Percentiles rank a stretch among this genome's conserved stretches.
Conservation (phyloP, 306 rosid genomes). For the Prunus mongolica region DNA sequence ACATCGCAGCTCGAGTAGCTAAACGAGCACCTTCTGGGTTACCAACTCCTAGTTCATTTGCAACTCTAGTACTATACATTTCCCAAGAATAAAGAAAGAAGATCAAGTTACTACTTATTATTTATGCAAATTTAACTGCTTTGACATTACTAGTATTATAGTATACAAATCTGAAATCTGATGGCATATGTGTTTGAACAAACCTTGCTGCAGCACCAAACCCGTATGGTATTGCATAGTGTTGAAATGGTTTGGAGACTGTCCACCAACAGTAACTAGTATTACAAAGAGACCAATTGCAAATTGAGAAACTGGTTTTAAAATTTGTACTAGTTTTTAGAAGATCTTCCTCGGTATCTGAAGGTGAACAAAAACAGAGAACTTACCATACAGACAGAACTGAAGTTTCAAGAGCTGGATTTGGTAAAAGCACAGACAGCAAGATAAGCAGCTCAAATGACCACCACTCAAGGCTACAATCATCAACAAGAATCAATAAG, state of each 20-base stretch:
- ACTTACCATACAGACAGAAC: constrained; percentile 46
- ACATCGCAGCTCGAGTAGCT: constrained; percentile 38
- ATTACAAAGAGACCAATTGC: too few relatives aligned
- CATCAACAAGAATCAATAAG: neutral
- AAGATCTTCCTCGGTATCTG: neutral
- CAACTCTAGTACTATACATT: constrained; percentile 50
- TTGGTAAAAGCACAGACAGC: constrained; percentile 56
- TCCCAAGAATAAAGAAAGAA: neutral
- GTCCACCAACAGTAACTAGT: neutral
- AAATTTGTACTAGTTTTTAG: neutral
- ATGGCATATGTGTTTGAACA: neutral
- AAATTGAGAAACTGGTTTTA: too few relatives aligned
- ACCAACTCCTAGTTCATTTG: constrained; percentile 76
- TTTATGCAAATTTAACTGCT: neutral
- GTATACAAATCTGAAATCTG: too few relatives aligned
- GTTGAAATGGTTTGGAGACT: constrained; percentile 11
- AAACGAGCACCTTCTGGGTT: constrained; percentile 50
- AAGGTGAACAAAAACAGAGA: neutral
- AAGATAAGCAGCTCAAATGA: constrained; percentile 53
- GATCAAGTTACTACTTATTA: neutral
- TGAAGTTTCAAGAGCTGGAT: constrained; percentile 65
- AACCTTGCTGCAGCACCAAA: constrained; percentile 24
- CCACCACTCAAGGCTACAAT: constrained; percentile 52
- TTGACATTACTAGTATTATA: neutral
- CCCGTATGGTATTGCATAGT: constrained; percentile 11